Percentiles rank a stretch among this genome's conserved stretches.
Conservation (phyloP, 2,329 filamentous ascomycete genomes). For the Venturia asperata region DNA sequence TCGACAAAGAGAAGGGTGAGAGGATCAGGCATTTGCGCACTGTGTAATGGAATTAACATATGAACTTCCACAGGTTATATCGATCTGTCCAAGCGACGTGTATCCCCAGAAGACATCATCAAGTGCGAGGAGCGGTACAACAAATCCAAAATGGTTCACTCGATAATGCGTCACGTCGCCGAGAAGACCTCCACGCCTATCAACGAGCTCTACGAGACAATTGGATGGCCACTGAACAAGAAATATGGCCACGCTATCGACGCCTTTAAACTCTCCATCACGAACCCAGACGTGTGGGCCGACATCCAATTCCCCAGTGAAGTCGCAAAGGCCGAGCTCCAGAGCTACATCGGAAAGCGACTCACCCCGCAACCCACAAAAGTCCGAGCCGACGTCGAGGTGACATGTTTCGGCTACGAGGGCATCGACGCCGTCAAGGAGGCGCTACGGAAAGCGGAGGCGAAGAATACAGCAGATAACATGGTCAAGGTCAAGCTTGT, state of each 20-base stretch:
- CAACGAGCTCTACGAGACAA: conserved; percentile 85
- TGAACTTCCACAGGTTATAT: conserved; percentile 64
- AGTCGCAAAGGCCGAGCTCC: conserved; percentile 78
- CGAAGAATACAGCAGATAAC: conserved; percentile 81
- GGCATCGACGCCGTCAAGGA: conserved; percentile 97
- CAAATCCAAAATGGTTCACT: conserved; percentile 99
- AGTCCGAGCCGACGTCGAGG: conserved; percentile 94
- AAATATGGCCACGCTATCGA: conserved; percentile 96
- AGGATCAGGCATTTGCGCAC: background rate
- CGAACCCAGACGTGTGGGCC: conserved; percentile 93
- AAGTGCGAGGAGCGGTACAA: conserved; percentile 99
- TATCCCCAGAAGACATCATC: conserved; percentile 93
- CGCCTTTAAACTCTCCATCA: conserved; percentile 98
- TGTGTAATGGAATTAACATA: conserved; percentile 7
- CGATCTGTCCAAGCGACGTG: conserved; percentile 95
- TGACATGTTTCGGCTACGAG: conserved; percentile 61
- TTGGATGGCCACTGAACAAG: conserved; percentile 96
- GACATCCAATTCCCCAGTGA: conserved; percentile 85
- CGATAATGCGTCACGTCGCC: conserved; percentile 96
- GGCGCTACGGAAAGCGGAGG: conserved; percentile 84
- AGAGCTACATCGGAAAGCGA: conserved; percentile 93
- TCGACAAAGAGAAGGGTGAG: conserved; percentile 96
- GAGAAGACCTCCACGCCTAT: conserved; percentile 96
- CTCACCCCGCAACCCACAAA: conserved; percentile 98
- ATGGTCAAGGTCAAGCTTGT: conserved; percentile 98